phyloP scores from a whole-genome alignment of 2,329 filamentous ascomycete genomes.

The Cercospora zeina region DNA sequence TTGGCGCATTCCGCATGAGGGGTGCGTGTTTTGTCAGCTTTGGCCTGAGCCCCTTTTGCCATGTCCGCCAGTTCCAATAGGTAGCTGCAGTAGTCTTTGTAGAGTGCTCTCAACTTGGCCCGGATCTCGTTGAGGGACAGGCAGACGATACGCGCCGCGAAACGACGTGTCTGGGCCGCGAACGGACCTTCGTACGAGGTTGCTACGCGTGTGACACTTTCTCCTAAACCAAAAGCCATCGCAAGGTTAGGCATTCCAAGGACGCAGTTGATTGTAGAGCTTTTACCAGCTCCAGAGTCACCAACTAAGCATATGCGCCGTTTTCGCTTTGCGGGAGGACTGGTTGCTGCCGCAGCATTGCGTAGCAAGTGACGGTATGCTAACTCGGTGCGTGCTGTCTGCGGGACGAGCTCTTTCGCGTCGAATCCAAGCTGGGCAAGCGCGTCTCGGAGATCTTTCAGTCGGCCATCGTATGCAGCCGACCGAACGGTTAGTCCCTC shows the following conservation, averaged over 20 bases:
- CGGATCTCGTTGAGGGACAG: conserved; percentile 5
- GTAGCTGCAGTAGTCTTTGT: conserved; percentile 9
- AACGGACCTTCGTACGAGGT: conserved; percentile 17
- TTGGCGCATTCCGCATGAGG: not conserved
- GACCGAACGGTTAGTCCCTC: not conserved
- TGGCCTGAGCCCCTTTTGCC: not conserved
- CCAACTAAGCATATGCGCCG: conserved; percentile 18
- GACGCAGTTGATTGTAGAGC: conserved; percentile 15
- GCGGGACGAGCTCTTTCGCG: not conserved
- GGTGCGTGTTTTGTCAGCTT: not conserved
- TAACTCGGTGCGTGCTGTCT: not conserved
- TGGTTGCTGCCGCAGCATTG: not conserved
- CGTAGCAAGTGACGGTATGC: not conserved
- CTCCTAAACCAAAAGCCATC: conserved; percentile 3
- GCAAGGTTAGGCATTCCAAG: conserved; percentile 11
- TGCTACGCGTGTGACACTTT: conserved; percentile 17
- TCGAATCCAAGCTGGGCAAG: not conserved
- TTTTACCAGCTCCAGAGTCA: conserved; percentile 20
- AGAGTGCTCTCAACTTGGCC: conserved; percentile 4
- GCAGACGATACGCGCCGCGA: conserved; percentile 10
- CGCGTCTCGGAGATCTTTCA: not conserved
- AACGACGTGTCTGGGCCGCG: not conserved
- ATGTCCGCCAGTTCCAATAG: conserved; percentile 1
- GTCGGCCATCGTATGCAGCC: not conserved
- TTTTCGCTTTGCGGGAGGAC: conserved; percentile 6